phyloP scores from a whole-genome alignment of 495 filamentous ascomycete species.

The Chaetomidium leptoderma region DNA sequence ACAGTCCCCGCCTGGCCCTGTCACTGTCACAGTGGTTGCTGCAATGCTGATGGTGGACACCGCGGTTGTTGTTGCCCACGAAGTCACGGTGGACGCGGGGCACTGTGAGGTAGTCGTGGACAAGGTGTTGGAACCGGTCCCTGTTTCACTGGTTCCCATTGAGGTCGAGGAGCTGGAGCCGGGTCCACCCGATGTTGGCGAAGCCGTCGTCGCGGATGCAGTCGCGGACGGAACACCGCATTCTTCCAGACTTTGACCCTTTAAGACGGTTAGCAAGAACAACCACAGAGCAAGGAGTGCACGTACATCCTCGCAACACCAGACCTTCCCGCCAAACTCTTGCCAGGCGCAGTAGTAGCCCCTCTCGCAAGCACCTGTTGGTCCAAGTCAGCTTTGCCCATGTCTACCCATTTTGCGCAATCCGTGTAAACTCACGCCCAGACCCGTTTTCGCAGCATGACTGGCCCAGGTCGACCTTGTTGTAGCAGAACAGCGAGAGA shows the following conservation, averaged over 20 bases:
- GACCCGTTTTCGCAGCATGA: constrained; percentile 32
- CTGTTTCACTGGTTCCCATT: background rate
- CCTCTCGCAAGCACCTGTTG: constrained; percentile 26
- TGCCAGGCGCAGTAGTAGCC: constrained; percentile 33
- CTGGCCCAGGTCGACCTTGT: constrained; percentile 28
- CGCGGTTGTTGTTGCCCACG: constrained; percentile 17
- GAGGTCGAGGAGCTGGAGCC: background rate
- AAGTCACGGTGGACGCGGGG: constrained; percentile 10
- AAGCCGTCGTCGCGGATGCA: background rate
- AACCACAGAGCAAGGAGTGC: background rate
- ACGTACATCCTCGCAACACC: constrained; percentile 32
- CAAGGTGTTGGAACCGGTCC: background rate
- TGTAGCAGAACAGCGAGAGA: constrained; percentile 35
- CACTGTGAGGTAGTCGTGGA: constrained; percentile 7
- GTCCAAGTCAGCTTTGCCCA: background rate
- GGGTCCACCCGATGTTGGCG: background rate
- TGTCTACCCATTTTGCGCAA: too few species aligned
- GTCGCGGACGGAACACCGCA: constrained; percentile 14
- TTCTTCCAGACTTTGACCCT: constrained; percentile 30
- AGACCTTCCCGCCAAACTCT: constrained; percentile 24
- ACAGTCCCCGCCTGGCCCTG: background rate
- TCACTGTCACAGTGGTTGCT: constrained; percentile 11
- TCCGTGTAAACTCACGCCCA: constrained; percentile 20
- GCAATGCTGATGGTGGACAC: constrained; percentile 11
- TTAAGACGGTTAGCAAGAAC: background rate